A percentile compares a stretch with the other conserved stretches of the same genome.
Evolutionary conservation across 176 grass and related monocot species (phyloP).

Genomic region (Eremochloa ophiuroides): DNA sequence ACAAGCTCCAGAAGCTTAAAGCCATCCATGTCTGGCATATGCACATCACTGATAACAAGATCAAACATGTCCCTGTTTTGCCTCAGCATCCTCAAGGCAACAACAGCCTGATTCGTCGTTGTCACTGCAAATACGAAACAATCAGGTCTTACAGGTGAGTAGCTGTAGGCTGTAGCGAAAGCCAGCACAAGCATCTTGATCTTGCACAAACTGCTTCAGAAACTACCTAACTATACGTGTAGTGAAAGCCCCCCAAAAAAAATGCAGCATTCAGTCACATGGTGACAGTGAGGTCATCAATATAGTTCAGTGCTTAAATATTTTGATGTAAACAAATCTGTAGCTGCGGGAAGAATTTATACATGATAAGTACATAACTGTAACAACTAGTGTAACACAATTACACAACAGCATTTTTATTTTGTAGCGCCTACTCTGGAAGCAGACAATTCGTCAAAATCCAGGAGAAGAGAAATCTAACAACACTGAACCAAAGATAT

Average conservation of each 20-base stretch:
- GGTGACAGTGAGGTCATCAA: neutral
- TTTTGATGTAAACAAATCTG: neutral
- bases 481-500: neutral
- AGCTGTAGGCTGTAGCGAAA: neutral
- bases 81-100: conserved; percentile 67
- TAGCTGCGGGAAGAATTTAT: neutral
- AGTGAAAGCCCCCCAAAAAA: neutral
- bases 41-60: conserved; percentile 97
- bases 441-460: conserved; percentile 12
- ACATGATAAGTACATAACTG: neutral
- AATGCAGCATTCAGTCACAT: neutral
- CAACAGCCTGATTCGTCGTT: conserved; percentile 78
- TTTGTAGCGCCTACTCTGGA: neutral
- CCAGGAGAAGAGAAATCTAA: neutral
- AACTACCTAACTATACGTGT: neutral
- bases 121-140: conserved; percentile 48
- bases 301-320: neutral
- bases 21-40: conserved; percentile 96
- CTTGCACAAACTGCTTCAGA: neutral
- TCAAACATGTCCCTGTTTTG: conserved; percentile 90
- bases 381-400: neutral
- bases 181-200: neutral
- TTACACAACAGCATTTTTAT: neutral
- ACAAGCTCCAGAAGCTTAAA: conserved; percentile 97
- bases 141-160: conserved; percentile 1